Base-by-base conservation (phyloP, 2,329 filamentous ascomycete genomes). In the Botrytis porri region DNA sequence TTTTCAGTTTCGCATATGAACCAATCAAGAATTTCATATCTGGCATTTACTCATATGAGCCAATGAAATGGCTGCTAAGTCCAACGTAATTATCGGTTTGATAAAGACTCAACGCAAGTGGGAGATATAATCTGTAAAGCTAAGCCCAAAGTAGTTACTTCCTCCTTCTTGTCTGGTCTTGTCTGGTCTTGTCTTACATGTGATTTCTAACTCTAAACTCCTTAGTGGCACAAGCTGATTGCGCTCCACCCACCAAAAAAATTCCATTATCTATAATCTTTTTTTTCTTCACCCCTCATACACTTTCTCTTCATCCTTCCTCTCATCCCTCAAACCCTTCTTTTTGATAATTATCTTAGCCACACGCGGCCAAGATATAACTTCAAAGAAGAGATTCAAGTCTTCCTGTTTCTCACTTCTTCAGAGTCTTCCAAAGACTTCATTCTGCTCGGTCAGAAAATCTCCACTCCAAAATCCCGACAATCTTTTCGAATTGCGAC, bases 301-400 rank as follows among this genome's bases (percentile, higher is more conserved):
- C 51, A 2, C 8, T 57, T 45, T 54, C 39, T 69, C 63, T 62
- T 66, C 39, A 29, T 73, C 67, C 71, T 70, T 69, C 62, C 66
- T 41, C 60, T 60, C 66, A 60, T 57, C 65, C 73, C 74, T 70
- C 61, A 61, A 72, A 78, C 77, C 78, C 29, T 51, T 32, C 45
- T n/a, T 71, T 37, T 51, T 67, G 41, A 41, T 29, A 29, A 37
- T 35, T 39, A 61, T 72, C 70, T 77, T 75, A 79, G 79, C 80
- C 79, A 81, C 80, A 72, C 76, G 79, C 80, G 80, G 80, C 80
- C 75, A 75, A 76, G 79, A 69, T 69, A 63, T 5, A 57, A 79
- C 76, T 75, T 72, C 41, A 66, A 74, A 48, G 20, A 59, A 22
- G 45, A 48, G 45, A 48, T 54, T 73, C 70, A 73, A 51, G 71